A percentile compares a stretch with the other conserved stretches of the same genome.
phyloP scores from a whole-genome alignment of 257 asterid species.

The Capsicum pubescens region DNA sequence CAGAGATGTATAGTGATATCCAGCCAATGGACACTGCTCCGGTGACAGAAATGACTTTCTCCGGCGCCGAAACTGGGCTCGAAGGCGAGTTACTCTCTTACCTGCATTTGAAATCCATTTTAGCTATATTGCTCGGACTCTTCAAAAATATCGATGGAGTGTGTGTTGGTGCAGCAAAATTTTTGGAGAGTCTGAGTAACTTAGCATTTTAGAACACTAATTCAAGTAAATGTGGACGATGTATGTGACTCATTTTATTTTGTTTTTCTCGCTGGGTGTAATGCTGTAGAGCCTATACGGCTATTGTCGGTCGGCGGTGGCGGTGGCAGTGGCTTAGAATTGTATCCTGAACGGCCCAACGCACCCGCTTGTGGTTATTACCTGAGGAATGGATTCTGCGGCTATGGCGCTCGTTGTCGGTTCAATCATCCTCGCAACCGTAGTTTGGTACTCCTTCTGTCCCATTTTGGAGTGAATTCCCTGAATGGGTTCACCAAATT shows the following conservation, averaged over 20 bases:
- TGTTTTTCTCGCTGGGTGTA: constrained; percentile 19
- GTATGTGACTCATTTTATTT: not conserved
- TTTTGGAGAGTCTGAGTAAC: no score
- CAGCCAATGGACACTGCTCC: constrained; percentile 48
- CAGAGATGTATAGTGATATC: constrained; percentile 47
- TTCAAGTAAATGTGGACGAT: constrained; percentile 32
- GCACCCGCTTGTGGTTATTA: constrained; percentile 42
- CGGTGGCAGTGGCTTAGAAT: constrained; percentile 29
- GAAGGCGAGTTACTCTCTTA: constrained; percentile 49
- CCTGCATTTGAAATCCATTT: constrained; percentile 30
- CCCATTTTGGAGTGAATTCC: no score
- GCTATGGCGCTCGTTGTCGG: constrained; percentile 48
- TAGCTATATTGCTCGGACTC: no score
- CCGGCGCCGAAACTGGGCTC: constrained; percentile 49
- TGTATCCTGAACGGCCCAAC: constrained; percentile 40
- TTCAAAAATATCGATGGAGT: no score
- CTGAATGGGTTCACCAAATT: no score
- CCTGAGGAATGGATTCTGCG: constrained; percentile 42
- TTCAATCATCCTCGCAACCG: constrained; percentile 45
- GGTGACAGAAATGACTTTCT: constrained; percentile 47
- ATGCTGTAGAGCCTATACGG: constrained; percentile 47
- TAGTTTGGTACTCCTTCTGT: not conserved
- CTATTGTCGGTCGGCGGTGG: constrained; percentile 35
- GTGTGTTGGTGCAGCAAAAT: no score
- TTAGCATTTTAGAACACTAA: not conserved